A percentile compares a stretch with the other conserved stretches of the same genome.
phyloP scores from a whole-genome alignment of 2,329 filamentous ascomycete genomes.

The Stenocarpella maydis region DNA sequence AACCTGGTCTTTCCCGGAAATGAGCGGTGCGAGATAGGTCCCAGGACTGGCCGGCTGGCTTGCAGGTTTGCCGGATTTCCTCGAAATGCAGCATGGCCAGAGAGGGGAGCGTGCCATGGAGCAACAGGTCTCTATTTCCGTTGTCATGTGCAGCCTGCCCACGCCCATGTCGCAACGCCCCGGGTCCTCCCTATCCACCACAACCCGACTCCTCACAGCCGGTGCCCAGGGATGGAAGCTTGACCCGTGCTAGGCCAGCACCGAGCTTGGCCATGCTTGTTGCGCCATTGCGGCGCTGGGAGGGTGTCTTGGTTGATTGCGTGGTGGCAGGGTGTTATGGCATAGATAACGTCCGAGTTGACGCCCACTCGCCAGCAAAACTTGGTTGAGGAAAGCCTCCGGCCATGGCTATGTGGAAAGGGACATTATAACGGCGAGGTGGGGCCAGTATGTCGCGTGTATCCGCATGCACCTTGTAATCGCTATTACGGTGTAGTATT shows the following conservation, averaged over 20 bases:
- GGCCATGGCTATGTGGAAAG: background rate
- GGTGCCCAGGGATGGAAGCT: constrained; percentile 9
- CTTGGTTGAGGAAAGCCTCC: background rate
- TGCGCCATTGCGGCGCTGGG: constrained; percentile 21
- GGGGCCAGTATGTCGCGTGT: background rate
- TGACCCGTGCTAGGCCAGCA: constrained; percentile 20
- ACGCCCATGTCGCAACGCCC: background rate
- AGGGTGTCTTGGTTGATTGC: background rate
- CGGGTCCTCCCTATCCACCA: background rate
- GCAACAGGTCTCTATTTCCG: background rate
- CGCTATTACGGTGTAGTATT: background rate
- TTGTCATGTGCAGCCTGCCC: background rate
- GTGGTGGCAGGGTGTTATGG: constrained; percentile 13
- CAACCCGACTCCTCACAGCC: constrained; percentile 5
- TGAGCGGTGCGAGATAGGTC: background rate
- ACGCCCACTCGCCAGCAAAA: background rate
- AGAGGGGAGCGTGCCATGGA: background rate
- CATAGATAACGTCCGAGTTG: constrained; percentile 10
- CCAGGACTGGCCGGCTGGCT: background rate
- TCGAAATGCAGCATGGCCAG: background rate
- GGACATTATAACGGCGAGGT: constrained; percentile 17
- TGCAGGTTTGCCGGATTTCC: background rate
- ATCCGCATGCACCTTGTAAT: background rate
- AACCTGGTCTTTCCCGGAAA: constrained; percentile 10
- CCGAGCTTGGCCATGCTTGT: constrained; percentile 25